Conservation (phyloP, 495 filamentous ascomycete genomes). For the Astrothelium macrocarpum region DNA sequence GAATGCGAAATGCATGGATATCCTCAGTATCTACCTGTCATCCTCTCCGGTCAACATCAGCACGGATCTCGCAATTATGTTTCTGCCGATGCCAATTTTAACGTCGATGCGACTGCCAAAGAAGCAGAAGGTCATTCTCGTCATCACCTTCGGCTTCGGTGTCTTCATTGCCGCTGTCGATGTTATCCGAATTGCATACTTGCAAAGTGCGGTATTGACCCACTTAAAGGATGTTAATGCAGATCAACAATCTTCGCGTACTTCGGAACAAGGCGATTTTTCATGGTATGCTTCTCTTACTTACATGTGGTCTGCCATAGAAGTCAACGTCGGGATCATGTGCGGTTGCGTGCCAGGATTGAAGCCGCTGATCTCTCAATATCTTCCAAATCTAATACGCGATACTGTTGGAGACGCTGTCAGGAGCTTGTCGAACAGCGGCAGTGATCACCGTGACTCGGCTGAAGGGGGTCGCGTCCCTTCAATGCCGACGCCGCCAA, state of each 20-base stretch:
- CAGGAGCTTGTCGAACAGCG: slow-evolving; percentile 17
- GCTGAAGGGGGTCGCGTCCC: slow-evolving; percentile 15
- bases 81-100: slow-evolving; percentile 78
- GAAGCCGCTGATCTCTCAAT: slow-evolving; percentile 70
- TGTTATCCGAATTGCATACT: slow-evolving; percentile 79
- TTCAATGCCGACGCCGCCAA: slow-evolving; percentile 6
- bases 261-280: slow-evolving; percentile 37
- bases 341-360: slow-evolving; percentile 82
- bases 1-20: slow-evolving; percentile 53
- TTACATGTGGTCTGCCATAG: slow-evolving; percentile 75
- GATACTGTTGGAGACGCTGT: slow-evolving; percentile 32
- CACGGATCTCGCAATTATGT: slow-evolving; percentile 73
- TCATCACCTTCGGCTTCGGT: slow-evolving; percentile 72
- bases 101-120: slow-evolving; percentile 73
- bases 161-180: slow-evolving; percentile 82
- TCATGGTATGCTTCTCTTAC: slow-evolving; percentile 71
- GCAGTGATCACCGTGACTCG: slow-evolving; percentile 10
- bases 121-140: slow-evolving; percentile 74
- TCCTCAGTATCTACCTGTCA: slow-evolving; percentile 73
- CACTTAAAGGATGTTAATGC: slow-evolving; percentile 21
- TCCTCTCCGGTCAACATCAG: slow-evolving; percentile 76
- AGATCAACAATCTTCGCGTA: slow-evolving; percentile 17
- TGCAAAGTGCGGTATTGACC: slow-evolving; percentile 58
- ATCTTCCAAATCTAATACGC: slow-evolving; percentile 63
- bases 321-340: slow-evolving; percentile 81